Evolutionary conservation across 2,329 filamentous ascomycete genomes (phyloP), one percentile per base, ranked within the genome.

Genomic region (Trichoderma afroharzianum): DNA sequence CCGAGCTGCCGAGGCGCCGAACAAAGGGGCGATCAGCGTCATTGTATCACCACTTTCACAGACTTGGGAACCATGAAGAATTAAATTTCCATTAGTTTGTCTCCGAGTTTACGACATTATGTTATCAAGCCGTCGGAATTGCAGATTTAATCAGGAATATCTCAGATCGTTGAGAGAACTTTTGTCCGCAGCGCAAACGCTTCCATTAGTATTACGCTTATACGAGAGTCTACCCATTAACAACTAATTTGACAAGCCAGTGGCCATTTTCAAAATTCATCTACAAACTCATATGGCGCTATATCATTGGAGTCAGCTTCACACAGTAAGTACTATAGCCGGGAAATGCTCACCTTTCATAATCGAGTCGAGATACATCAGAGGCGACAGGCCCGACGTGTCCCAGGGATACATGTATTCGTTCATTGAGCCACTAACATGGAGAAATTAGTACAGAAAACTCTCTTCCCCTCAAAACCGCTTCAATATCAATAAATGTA

Each of bases 301-400:
- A 24, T 12, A 24, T 36, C 24, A 39, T 30, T 3, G 21, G 9
- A 12, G 43, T 64, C 7, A 68, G 53, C 36, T 21, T 18, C 33
- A 28, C 18, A 14, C 50, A n/a, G 12, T 1, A 39, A 6, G 0
- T 18, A n/a, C 7, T 6, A 12, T n/a, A 8, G 33, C 30, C 8
- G 21, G 7, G 9, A 8, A 15, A 36, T 59, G 18, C 62, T 67
- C 62, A 71, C 69, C 62, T 39, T 71, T 71, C 69, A 71, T 71
- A 3, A 71, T 71, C 4, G 53, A 55, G 43, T 71, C 62, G 32
- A 71, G 69, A 47, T 71, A 71, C 47, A 58, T 59, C 24, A 71
- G 7, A 18, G 69, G 69, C 2, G 69, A 67, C 24, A 67, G 53
- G 21, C 30, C 69, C 33, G 59, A 33, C 15, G 33, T 58, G 7